Evolutionary conservation across 495 filamentous ascomycete genomes (phyloP), one percentile per base, ranked within the genome.

Genomic region (Antarctomyces pellizariae): DNA sequence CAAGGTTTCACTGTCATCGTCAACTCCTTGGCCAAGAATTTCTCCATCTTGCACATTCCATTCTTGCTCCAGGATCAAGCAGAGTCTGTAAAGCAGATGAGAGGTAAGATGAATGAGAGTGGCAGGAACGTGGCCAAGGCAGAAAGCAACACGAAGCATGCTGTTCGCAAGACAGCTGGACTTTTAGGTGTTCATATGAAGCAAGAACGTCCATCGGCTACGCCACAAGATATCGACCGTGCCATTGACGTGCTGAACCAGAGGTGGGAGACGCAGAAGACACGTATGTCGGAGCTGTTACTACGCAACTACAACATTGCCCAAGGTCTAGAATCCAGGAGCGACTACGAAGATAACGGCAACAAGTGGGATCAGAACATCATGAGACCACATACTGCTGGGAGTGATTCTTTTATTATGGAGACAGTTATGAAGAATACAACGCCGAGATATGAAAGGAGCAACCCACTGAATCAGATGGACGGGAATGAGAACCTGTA

Each of bases 1-100:
- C 66, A 74, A 32, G 76, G 71, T 3, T 74, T 83, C 36, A 79
- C 75, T 2, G 71, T 75, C 4, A 48, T 83, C 7, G 66, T 83
- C 16, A 74, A 79, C 39, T 59, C 71, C 5, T 45, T 83, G 7
- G 60, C 72, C 32, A 57, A 59, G 10, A 83, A 83, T 37, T 57
- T 56, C 8, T 62, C 64, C 1, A 42, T 83, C 2, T 37, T 75
- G 12, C 67, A 62, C 29, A 53, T 83, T 9, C 70, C 75, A 5
- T 47, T 42, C 8, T 75, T 80, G 69, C 58, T 62, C 18, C 51
- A 56, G 21, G 70, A 75, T 30, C 59, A 70, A 22, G 43, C 49
- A 9, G 49, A 57, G 29, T 67, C 73, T 0, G 56, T 78, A 25
- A 63, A 67, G 25, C 62, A 58, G 16, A 57, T 79, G 18, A 66